A percentile compares a stretch with the other conserved stretches of the same genome.
Evolutionary conservation across 192 early-diverging fungal species (phyloP).

Genomic region (Coemansia sp.): DNA sequence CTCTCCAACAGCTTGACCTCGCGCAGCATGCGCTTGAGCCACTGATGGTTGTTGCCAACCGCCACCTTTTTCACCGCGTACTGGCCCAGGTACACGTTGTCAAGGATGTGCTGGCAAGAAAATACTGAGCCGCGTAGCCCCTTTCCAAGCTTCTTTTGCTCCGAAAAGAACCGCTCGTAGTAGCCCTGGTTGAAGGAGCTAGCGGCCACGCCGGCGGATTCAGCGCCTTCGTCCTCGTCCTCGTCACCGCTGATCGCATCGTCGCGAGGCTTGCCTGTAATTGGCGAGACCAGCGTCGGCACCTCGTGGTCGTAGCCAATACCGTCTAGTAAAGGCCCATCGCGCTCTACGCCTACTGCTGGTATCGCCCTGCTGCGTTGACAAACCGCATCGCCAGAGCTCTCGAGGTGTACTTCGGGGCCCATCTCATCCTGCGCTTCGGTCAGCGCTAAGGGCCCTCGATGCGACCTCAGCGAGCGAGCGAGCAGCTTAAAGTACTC

Average conservation of each 20-base stretch:
- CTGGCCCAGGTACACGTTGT: conserved; percentile 73
- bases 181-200: conserved; percentile 94
- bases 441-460: conserved; percentile 12
- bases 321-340: no score
- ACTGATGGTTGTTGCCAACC: conserved; percentile 86
- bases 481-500: conserved; percentile 46
- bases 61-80: conserved; percentile 97
- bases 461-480: conserved; percentile 23
- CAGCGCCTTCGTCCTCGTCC: neutral
- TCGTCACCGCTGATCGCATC: neutral
- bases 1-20: conserved; percentile 93
- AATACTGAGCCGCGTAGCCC: conserved; percentile 91
- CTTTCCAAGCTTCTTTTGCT: conserved; percentile 84
- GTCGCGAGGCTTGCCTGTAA: neutral
- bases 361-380: neutral
- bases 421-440: neutral
- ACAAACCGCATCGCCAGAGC: neutral
- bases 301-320: neutral
- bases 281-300: neutral
- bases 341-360: neutral
- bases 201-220: conserved; percentile 49
- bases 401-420: neutral
- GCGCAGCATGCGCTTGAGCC: conserved; percentile 91
- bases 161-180: conserved; percentile 91
- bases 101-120: conserved; percentile 81